Evolutionary conservation across 768 basidiomycete genomes (phyloP), one percentile per base, ranked within the genome.

Genomic region (Lentinula detonsa): DNA sequence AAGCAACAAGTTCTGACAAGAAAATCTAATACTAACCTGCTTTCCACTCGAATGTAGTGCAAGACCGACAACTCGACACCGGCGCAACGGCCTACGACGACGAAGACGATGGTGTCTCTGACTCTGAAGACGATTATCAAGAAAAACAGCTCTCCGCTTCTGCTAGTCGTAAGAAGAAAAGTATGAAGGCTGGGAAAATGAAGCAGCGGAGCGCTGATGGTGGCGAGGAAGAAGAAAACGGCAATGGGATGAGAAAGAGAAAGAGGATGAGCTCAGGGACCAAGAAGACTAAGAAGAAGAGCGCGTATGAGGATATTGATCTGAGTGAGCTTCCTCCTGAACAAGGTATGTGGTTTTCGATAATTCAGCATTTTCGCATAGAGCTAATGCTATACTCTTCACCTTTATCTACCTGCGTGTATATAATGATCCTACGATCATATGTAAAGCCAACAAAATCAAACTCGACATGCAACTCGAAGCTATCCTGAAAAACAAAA

Each of bases 391-490:
- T 28, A 28, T 28, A 28, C 28, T 28, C 28, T 28, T 28, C 28
- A 28, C 28, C 28, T 28, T 3, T 28, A 28, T 28, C 28, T 3
- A 4, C 8, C 1, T 3, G 6, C 3, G 28, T n/a, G 21, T n/a
- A 43, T 52, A 39, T 15, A 23, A 52, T 15, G 35, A 31, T 28
- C 28, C 28, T 60, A 33, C 15, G 37, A 59, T 58, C 50, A 40
- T 31, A 37, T 64, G 33, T 53, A 15, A 71, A 97, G 95, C 86
- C 9, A 86, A 79, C 64, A 91, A 91, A 75, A 73, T 86, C 46
- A 85, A 85, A 1, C 77, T 97, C 37, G 90, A 94, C 67, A 88
- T 88, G 81, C 81, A 86, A 66, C 84, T 98, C 61, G 93, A 96
- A 62, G 89, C 88, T 16, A 94, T 95, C 58, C 79, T 95, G 18